Conservation (phyloP, 345 rosid species). For the Trapa bicornis region DNA sequence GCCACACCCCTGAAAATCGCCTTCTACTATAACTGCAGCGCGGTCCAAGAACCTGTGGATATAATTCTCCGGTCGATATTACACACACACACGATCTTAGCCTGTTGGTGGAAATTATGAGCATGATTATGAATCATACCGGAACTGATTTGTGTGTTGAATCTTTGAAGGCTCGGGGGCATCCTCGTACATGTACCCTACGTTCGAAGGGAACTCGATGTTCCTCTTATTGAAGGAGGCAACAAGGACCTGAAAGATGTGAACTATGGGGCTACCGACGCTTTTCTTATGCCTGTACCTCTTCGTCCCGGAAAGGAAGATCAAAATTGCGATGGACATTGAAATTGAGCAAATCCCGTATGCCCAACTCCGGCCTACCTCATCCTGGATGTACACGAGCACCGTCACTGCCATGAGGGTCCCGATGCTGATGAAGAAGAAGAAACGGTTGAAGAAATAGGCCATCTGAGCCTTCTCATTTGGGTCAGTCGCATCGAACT, state of each 20-base stretch:
- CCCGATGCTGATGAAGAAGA: constrained; percentile 46
- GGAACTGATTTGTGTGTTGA: constrained; percentile 48
- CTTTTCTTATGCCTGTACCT: constrained; percentile 64
- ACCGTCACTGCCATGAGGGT: constrained; percentile 49
- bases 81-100: too few species aligned
- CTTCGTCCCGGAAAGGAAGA: constrained; percentile 49
- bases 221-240: constrained; percentile 51
- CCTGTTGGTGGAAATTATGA: too few species aligned
- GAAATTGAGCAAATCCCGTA: constrained; percentile 50
- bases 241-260: constrained; percentile 54
- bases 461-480: constrained; percentile 52
- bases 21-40: constrained; percentile 37
- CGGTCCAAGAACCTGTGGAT: constrained; percentile 40
- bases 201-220: constrained; percentile 29
- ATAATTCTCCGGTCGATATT: neutral
- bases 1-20: constrained; percentile 21
- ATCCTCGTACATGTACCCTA: constrained; percentile 40
- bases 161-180: constrained; percentile 33
- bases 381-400: constrained; percentile 55
- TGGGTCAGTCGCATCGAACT: constrained; percentile 45
- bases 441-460: constrained; percentile 52
- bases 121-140: constrained; percentile 13
- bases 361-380: constrained; percentile 44
- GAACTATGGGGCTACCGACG: constrained; percentile 67
- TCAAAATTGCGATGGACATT: constrained; percentile 40